Base-by-base conservation (phyloP, 495 filamentous ascomycete genomes). In the Astrothelium subdiscretum region DNA sequence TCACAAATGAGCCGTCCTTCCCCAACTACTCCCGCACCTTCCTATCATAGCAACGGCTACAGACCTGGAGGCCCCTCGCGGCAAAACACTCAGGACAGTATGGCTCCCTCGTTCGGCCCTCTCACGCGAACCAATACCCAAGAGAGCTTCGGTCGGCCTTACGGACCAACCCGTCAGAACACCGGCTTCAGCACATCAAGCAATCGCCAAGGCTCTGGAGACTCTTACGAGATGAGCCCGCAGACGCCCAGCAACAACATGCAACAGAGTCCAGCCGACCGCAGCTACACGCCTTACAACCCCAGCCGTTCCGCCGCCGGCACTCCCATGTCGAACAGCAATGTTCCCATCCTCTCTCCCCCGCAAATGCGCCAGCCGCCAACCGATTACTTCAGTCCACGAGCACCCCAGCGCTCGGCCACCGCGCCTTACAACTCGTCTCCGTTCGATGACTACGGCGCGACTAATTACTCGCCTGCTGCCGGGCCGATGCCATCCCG, bases 181-280 rank as follows among this genome's bases (percentile, higher is more conserved):
- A 58, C 31, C 54, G 24, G 13, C 54, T 58, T 48, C 43, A 48
- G 13, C 43, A 2, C 35, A 6, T 38, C 35, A n/a, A n/a, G 35
- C 35, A 6, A 6, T 15, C 35, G 35, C 35, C 35, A n/a, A n/a
- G n/a, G n/a, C 35, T 6, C 35, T 15, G 35, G 35, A 6, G 48
- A 59, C 20, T 57, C 58, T 59, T 69, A 69, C 62, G 67, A 69
- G 32, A 64, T 69, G 65, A 66, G 63, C 18, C n/a, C 54, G 12
- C 63, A 66, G 32, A 31, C 67, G 2, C n/a, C 66, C 32, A 48
- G 15, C 32, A 48, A 20, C 27, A 18, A 6, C n/a, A 24, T 35
- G 20, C 26, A 18, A 24, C 58, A 31, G 5, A 32, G 26, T 13
- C 58, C 58, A 5, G n/a, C 58, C 31, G n/a, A 32, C 58, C 27